Conservation (phyloP, 2,329 filamentous ascomycete species). For the Colletotrichum tropicale region DNA sequence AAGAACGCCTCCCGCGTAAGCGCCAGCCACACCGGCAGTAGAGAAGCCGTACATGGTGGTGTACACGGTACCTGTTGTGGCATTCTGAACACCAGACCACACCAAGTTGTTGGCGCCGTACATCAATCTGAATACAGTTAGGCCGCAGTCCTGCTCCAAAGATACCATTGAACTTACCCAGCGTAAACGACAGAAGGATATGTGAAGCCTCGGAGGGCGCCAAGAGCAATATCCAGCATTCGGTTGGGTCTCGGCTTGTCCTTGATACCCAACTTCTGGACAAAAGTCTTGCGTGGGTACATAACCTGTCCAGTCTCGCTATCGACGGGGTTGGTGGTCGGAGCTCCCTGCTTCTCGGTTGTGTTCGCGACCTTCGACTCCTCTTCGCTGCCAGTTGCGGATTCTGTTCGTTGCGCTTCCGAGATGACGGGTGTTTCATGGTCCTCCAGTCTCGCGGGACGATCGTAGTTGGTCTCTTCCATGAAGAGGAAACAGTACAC, state of each 20-base stretch:
- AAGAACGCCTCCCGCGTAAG: conserved; percentile 35
- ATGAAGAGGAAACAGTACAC: conserved; percentile 58
- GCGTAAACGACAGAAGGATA: conserved; percentile 39
- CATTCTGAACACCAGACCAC: conserved; percentile 34
- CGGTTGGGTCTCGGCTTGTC: conserved; percentile 42
- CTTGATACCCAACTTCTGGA: conserved; percentile 32
- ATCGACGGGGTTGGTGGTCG: neutral
- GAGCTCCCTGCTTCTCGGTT: neutral
- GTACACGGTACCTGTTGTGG: conserved; percentile 33
- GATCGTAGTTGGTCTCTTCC: conserved; percentile 62
- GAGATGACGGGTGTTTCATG: neutral
- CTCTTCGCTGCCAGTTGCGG: neutral
- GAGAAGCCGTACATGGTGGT: conserved; percentile 32
- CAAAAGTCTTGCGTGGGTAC: conserved; percentile 39
- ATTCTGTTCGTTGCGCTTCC: neutral
- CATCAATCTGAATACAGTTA: conserved; percentile 25
- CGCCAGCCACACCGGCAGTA: conserved; percentile 22
- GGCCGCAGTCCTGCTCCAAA: neutral
- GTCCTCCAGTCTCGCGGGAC: conserved; percentile 19
- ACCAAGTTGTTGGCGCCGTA: conserved; percentile 36
- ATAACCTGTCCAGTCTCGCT: conserved; percentile 31
- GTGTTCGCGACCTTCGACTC: neutral
- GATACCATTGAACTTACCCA: conserved; percentile 27
- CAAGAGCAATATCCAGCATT: conserved; percentile 37
- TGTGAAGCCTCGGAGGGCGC: conserved; percentile 32